Evolutionary conservation across 2,329 filamentous ascomycete genomes (phyloP), one percentile per base, ranked within the genome.

Genomic region (Trichoderma atrobrunneum): DNA sequence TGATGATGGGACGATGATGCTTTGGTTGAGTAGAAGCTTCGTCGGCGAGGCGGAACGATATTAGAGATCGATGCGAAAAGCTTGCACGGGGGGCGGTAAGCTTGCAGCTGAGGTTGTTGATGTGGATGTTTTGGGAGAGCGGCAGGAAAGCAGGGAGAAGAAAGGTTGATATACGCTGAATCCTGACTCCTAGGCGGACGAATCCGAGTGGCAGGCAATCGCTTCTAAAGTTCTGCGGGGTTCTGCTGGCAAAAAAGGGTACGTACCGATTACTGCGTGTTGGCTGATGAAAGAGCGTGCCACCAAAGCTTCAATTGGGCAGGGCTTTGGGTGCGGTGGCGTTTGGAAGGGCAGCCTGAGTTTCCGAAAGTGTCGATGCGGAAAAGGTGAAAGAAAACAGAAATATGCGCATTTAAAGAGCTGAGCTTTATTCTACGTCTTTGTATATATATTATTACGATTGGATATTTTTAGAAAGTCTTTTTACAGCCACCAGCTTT

Each of bases 1-100:
- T 80, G 76, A 71, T 66, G 68, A 72, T 64, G 24, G 36, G 26
- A 28, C 57, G 57, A 72, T 69, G 69, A 72, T 64, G 24, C 34
- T 26, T 7, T 61, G 16, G 5, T 54, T 54, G 14, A 24, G 32
- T n/a, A 36, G 32, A 43, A 26, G 28, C 7, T 34, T 12, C 26
- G 36, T 61, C n/a, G 67, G 18, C n/a, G n/a, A 21, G n/a, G 21
- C 21, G 57, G 57, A 51, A 24, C 66, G n/a, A 24, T 26, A 28
- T 12, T 14, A 21, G 56, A 30, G n/a, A 14, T 14, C 7, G 26
- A 62, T 48, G 48, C 14, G 30, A 7, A 39, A 62, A 39, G 7
- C n/a, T 7, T 11, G 18, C 36, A 62, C 54, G 18, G 48, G 28
- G 32, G 24, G 64, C 16, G 32, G 26, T 43, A 43, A n/a, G 21